These are phyloP conservation scores for Lagenidium giganteum DNA, from an alignment of 352 stramenopile genomes.

Conservation along the genomic window DNA sequence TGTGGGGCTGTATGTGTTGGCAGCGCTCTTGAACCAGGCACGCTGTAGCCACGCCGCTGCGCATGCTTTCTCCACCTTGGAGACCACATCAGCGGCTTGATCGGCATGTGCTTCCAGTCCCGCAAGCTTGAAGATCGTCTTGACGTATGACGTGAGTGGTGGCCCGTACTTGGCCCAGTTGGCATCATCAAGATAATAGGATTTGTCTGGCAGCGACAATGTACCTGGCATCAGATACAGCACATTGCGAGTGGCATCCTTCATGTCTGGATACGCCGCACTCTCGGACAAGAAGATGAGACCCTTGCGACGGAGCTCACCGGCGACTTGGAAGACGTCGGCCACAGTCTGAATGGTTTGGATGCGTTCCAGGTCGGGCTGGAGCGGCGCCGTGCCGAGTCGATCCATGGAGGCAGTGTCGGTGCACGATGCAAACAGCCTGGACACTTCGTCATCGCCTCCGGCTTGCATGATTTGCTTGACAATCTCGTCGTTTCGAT, in stretches of 20 bases:
- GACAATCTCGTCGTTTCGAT: constrained; percentile 60
- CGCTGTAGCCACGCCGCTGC: too few relatives aligned
- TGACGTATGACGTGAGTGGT: constrained; percentile 27
- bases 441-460: too few relatives aligned
- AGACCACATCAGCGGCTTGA: too few relatives aligned
- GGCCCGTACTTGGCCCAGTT: constrained; percentile 25
- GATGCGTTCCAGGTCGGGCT: constrained; percentile 3
- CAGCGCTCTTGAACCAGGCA: too few relatives aligned
- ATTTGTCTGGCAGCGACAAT: constrained; percentile 77
- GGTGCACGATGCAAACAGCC: too few relatives aligned
- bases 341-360: not conserved
- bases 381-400: constrained; percentile 8
- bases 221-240: constrained; percentile 59
- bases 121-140: constrained; percentile 26
- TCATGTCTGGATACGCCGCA: constrained; percentile 43
- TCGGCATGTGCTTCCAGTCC: too few relatives aligned
- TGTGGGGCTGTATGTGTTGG: too few relatives aligned
- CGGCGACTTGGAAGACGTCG: constrained; percentile 13
- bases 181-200: constrained; percentile 84
- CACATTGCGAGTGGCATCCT: constrained; percentile 66
- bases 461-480: too few relatives aligned
- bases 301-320: constrained; percentile 10
- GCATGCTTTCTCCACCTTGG: constrained; percentile 61
- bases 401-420: too few relatives aligned
- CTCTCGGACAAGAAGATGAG: constrained; percentile 67